Evolutionary conservation across 345 rosid species (phyloP).

Genomic region (Hirschfeldia incana): DNA sequence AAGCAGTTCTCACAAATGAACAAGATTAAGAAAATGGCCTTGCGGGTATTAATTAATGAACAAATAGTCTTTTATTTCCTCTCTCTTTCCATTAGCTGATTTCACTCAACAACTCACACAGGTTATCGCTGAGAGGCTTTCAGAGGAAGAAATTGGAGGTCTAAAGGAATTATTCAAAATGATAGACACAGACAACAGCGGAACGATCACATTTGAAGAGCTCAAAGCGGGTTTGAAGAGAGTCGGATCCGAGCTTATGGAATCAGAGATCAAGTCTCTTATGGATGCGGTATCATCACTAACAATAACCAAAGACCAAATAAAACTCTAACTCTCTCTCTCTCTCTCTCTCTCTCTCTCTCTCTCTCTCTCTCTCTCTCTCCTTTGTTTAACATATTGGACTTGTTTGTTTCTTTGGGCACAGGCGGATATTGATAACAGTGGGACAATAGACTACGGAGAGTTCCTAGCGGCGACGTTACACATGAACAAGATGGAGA

Average conservation of each 20-base stretch:
- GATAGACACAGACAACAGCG: constrained; percentile 93
- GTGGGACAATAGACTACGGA: constrained; percentile 90
- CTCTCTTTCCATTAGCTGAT: not conserved
- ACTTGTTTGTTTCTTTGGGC: not conserved
- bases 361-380: no score
- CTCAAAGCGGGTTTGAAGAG: constrained; percentile 81
- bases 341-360: not conserved
- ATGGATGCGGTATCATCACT: constrained; percentile 75
- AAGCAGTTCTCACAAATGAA: constrained; percentile 97
- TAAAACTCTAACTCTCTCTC: not conserved
- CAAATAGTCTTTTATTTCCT: not conserved
- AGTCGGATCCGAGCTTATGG: constrained; percentile 91
- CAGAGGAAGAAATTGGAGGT: constrained; percentile 98
- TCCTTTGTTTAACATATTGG: not conserved
- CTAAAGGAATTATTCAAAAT: constrained; percentile 87
- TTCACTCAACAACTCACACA: constrained; percentile 32
- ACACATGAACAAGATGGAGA: constrained; percentile 92
- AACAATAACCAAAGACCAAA: not conserved
- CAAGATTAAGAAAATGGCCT: constrained; percentile 96
- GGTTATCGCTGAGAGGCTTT: constrained; percentile 97
- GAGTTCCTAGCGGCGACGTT: constrained; percentile 95
- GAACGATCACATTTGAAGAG: constrained; percentile 88
- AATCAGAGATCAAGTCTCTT: constrained; percentile 84
- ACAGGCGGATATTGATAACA: constrained; percentile 96
- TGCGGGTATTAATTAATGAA: constrained; percentile 62